A percentile compares a stretch with the other conserved stretches of the same genome.
These are phyloP conservation scores for Pythium periplocum DNA, from an alignment of 352 stramenopile species.

Conservation along the genomic window DNA sequence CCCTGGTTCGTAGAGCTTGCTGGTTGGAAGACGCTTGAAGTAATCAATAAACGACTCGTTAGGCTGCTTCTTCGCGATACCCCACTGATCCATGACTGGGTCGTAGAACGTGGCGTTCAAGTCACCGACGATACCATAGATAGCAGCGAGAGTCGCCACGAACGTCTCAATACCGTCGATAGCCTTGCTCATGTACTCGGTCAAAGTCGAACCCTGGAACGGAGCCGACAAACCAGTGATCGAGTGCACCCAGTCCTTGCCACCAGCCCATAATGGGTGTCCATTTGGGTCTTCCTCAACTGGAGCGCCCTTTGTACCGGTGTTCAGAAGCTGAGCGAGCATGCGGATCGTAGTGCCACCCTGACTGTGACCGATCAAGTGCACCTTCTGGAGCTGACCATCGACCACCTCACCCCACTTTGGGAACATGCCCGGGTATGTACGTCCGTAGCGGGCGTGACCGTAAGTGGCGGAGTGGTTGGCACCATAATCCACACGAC, in stretches of 20 bases:
- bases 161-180: slow-evolving; percentile 1
- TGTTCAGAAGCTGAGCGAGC: slow-evolving; percentile 9
- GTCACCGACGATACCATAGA: slow-evolving; percentile 1
- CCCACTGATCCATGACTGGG: slow-evolving; percentile 12
- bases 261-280: slow-evolving; percentile 9
- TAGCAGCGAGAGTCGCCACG: background rate
- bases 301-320: slow-evolving; percentile 2
- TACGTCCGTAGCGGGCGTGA: slow-evolving; percentile 29
- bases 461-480: slow-evolving; percentile 10
- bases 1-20: slow-evolving; percentile 27
- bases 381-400: slow-evolving; percentile 18
- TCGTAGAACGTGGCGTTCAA: slow-evolving; percentile 4
- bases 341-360: slow-evolving; percentile 12
- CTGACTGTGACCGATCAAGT: slow-evolving; percentile 21
- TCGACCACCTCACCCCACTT: slow-evolving; percentile 19
- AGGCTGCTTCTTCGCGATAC: slow-evolving; percentile 4
- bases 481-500: slow-evolving; percentile 17
- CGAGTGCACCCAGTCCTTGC: slow-evolving; percentile 16
- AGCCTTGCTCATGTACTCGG: slow-evolving; percentile 1
- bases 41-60: slow-evolving; percentile 5
- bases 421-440: slow-evolving; percentile 24
- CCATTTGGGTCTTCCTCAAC: slow-evolving; percentile 5
- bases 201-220: slow-evolving; percentile 7
- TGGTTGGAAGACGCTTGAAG: slow-evolving; percentile 7
- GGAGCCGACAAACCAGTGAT: slow-evolving; percentile 11